Percentiles rank a stretch among this genome's conserved stretches.
Evolutionary conservation across 148 eudicot genomes (phyloP).

Genomic region (Cornus kousa): DNA sequence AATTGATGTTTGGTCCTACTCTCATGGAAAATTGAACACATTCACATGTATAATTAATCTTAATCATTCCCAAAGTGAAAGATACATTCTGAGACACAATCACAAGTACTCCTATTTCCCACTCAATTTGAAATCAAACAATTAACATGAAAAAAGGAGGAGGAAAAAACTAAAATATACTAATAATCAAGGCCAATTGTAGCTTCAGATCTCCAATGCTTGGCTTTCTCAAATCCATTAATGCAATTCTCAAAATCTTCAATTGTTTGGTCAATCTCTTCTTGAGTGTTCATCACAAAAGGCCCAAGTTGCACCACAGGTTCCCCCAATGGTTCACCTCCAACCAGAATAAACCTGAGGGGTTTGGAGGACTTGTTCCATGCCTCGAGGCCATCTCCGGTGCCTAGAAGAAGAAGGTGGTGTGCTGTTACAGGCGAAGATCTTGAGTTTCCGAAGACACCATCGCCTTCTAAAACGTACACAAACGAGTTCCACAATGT

Average conservation of each 20-base stretch:
- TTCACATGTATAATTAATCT: too few relatives aligned
- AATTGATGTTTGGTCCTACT: too few relatives aligned
- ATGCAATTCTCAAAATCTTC: slow-evolving; percentile 67
- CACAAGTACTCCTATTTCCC: not conserved
- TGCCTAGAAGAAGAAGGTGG: slow-evolving; percentile 59
- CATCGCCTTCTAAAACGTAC: slow-evolving; percentile 77
- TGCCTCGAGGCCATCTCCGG: slow-evolving; percentile 66
- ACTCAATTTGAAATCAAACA: not conserved
- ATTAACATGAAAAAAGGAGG: not conserved
- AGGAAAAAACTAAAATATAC: not conserved
- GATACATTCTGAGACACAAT: not conserved
- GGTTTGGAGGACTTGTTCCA: slow-evolving; percentile 49
- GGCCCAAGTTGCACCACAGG: slow-evolving; percentile 77
- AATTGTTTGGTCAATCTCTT: slow-evolving; percentile 74
- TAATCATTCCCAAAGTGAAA: not conserved
- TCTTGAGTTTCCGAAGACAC: slow-evolving; percentile 57
- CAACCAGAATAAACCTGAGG: slow-evolving; percentile 59
- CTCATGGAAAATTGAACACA: too few relatives aligned
- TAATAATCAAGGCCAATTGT: slow-evolving; percentile 14
- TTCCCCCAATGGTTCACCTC: slow-evolving; percentile 87
- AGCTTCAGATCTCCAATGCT: slow-evolving; percentile 67
- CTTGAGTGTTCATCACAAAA: slow-evolving; percentile 87
- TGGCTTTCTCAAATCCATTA: slow-evolving; percentile 87
- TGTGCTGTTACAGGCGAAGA: slow-evolving; percentile 44
- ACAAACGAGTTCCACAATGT: slow-evolving; percentile 69